Conservation (phyloP, 2,329 filamentous ascomycete genomes). For the Chaetomium sp. region DNA sequence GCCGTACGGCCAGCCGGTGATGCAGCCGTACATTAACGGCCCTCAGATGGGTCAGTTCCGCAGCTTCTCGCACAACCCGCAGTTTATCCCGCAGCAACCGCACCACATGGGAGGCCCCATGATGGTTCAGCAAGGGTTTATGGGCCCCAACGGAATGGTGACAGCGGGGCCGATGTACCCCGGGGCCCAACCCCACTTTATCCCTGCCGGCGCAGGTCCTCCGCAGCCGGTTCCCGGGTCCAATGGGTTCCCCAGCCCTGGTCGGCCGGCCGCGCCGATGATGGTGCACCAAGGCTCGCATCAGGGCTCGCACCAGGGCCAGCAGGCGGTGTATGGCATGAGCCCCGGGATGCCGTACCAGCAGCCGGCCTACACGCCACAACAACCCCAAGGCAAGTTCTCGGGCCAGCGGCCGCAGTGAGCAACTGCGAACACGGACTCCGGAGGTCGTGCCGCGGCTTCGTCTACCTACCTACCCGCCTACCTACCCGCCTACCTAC, state of each 20-base stretch:
- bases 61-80: slow-evolving; percentile 70
- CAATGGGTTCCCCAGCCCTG: slow-evolving; percentile 86
- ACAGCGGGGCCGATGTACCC: slow-evolving; percentile 77
- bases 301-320: slow-evolving; percentile 90
- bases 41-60: slow-evolving; percentile 72
- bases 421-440: slow-evolving; percentile 7
- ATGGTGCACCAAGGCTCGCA: slow-evolving; percentile 94
- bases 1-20: slow-evolving; percentile 71
- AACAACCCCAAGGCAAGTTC: slow-evolving; percentile 74
- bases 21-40: slow-evolving; percentile 69
- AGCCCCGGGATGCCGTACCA: slow-evolving; percentile 73
- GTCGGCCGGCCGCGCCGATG: slow-evolving; percentile 76
- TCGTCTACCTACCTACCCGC: slow-evolving; percentile 5
- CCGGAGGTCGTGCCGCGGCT: slow-evolving; percentile 4
- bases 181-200: slow-evolving; percentile 64
- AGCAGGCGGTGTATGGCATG: slow-evolving; percentile 71
- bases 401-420: slow-evolving; percentile 36
- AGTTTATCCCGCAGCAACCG: slow-evolving; percentile 72
- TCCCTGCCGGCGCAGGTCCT: slow-evolving; percentile 57
- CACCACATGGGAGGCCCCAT: slow-evolving; percentile 74
- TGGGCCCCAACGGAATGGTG: slow-evolving; percentile 72
- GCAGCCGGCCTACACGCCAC: slow-evolving; percentile 71
- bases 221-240: slow-evolving; percentile 64
- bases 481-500: not conserved
- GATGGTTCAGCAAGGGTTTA: slow-evolving; percentile 82